Evolutionary conservation across 352 stramenopile genomes (phyloP), one percentile per base, ranked within the genome.

Genomic region (Pythium brassicae): DNA sequence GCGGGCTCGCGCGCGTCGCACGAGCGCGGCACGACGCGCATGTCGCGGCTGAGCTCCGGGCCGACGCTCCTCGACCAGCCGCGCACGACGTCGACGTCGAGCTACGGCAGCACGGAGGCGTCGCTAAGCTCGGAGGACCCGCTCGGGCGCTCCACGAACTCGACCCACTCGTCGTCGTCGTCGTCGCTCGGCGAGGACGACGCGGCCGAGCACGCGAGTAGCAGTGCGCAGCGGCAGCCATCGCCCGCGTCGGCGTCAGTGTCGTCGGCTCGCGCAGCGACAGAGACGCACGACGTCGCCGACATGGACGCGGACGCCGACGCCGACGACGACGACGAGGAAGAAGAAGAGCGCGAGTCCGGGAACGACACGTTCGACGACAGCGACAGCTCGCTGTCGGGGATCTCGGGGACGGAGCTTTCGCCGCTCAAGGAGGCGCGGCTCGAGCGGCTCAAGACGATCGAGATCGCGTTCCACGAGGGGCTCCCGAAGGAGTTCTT

Each of bases 401-500:
- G 27, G 6, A 74, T 87, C 22, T 81, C 67, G 9, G 75, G 43
- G 22, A 35, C 65, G 2, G 74, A 69, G 14, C 26, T 92, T 2
- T 65, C 85, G 10, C 74, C 80, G 7, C 65, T 86, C 27, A 92
- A 93, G 46, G 82, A 92, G 40, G 72, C 69, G 32, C 70, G 85
- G 3, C 64, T 90, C 27, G 79, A 92, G 19, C 68, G 85, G 23
- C 69, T 94, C 17, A 87, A 87, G 60, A 75, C 75, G 53, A 85
- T 94, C 27, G 75, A 81, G 50, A 83, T 94, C 40, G 68, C 67
- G 29, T 94, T 92, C 65, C 77, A 91, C 44, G 84, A 94, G 37
- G 85, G 85, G 3, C 65, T 93, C 0, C 80, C 85, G 4, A 80
- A 71, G 29, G 80, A 91, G 56, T 94, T 94, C 57, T 94, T 88